Percentiles rank a stretch among this genome's conserved stretches.
Conservation (phyloP, 805 yeast genomes). For the Wickerhamiella hasegawae region DNA sequence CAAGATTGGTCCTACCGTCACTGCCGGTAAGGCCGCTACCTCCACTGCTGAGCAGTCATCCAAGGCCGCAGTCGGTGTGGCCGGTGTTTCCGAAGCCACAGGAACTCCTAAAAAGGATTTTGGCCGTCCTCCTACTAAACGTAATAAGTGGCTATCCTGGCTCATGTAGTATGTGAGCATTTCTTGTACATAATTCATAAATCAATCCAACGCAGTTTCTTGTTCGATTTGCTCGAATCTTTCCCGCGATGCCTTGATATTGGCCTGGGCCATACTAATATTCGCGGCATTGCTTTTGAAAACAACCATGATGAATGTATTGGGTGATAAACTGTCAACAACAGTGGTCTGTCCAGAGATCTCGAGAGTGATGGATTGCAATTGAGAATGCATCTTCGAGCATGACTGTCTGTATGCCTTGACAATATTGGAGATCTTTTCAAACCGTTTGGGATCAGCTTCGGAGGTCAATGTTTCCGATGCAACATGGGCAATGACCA, state of each 20-base stretch:
- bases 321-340: slow-evolving; percentile 27
- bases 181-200: neutral
- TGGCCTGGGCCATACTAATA: slow-evolving; percentile 12
- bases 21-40: slow-evolving; percentile 5
- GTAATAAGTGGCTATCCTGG: slow-evolving; percentile 2
- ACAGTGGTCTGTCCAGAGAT: slow-evolving; percentile 29
- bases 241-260: slow-evolving; percentile 23
- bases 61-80: neutral
- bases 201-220: neutral
- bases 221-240: slow-evolving; percentile 26
- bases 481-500: slow-evolving; percentile 45
- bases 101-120: neutral
- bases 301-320: slow-evolving; percentile 30
- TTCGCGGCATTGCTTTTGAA: slow-evolving; percentile 19
- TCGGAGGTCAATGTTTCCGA: slow-evolving; percentile 8
- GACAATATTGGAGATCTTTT: slow-evolving; percentile 83
- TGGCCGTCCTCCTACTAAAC: slow-evolving; percentile 1
- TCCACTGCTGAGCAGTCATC: neutral
- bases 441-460: slow-evolving; percentile 84
- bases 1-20: slow-evolving; percentile 36
- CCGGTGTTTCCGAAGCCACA: slow-evolving; percentile 1
- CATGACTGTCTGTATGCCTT: slow-evolving; percentile 90
- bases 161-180: neutral
- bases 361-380: slow-evolving; percentile 56
- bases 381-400: slow-evolving; percentile 70